A percentile compares a stretch with the other conserved stretches of the same genome.
phyloP scores from a whole-genome alignment of 2,329 filamentous ascomycete genomes.

The Ceratocystis huliohia region DNA sequence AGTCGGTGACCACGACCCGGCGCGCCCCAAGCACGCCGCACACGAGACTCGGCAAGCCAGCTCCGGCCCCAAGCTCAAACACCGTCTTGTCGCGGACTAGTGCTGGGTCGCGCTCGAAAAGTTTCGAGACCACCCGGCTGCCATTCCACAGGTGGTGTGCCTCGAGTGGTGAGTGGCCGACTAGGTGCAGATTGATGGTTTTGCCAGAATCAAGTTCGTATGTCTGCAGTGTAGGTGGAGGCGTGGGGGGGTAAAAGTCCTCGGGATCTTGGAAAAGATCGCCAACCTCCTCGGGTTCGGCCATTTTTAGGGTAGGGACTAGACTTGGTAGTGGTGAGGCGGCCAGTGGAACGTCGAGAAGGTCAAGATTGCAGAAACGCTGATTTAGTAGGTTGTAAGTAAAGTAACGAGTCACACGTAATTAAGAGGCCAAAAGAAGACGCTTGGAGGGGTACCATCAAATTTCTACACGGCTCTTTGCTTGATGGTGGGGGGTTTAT shows the following conservation, averaged over 20 bases:
- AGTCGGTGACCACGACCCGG: conserved; percentile 72
- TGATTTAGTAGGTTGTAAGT: background rate
- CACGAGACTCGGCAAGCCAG: conserved; percentile 70
- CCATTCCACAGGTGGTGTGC: conserved; percentile 90
- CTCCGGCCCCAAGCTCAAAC: conserved; percentile 79
- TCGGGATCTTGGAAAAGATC: conserved; percentile 68
- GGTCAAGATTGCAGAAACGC: background rate
- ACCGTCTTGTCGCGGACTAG: conserved; percentile 58
- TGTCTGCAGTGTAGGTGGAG: conserved; percentile 58
- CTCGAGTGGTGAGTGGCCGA: conserved; percentile 80
- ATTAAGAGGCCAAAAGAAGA: background rate
- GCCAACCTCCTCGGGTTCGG: conserved; percentile 30
- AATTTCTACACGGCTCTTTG: background rate
- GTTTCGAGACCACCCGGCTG: conserved; percentile 61
- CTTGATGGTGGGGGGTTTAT: background rate
- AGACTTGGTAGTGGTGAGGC: background rate
- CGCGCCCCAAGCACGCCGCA: conserved; percentile 59
- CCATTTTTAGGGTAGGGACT: conserved; percentile 23
- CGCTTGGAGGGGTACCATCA: background rate
- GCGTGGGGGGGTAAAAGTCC: conserved; percentile 66
- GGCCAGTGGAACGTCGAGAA: background rate
- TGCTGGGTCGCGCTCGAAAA: conserved; percentile 57
- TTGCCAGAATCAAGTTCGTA: conserved; percentile 57
- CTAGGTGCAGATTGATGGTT: conserved; percentile 58
- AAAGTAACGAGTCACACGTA: no score